A percentile compares a stretch with the other conserved stretches of the same genome.
Conservation (phyloP, 2,329 filamentous ascomycete species). For the Blumeria hordei region DNA sequence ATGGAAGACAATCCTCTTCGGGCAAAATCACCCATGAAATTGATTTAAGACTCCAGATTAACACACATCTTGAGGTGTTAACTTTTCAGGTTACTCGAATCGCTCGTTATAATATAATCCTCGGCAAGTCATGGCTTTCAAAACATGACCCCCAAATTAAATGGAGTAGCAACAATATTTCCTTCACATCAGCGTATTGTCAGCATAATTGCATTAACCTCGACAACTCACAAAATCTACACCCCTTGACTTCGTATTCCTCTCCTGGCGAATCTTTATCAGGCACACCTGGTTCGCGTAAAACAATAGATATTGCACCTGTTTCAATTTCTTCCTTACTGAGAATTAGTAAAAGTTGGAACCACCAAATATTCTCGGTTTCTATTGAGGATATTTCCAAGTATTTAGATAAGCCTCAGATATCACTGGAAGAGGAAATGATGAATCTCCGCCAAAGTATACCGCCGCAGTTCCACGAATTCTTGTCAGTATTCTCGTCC, state of each 20-base stretch:
- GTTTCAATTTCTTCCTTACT: not conserved
- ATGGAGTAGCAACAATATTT: not conserved
- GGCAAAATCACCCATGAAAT: not conserved
- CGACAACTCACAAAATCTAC: not conserved
- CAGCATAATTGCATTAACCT: not conserved
- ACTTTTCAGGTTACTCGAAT: conserved; percentile 1
- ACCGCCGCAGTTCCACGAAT: not conserved
- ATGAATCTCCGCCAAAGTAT: not conserved
- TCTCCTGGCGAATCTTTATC: not conserved
- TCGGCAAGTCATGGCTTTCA: not conserved
- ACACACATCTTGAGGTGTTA: too few species aligned
- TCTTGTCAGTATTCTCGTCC: not conserved
- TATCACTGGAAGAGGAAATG: not conserved
- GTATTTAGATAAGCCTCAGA: not conserved
- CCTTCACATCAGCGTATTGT: not conserved
- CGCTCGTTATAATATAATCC: not conserved
- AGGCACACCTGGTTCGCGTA: not conserved
- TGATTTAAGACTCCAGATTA: not conserved
- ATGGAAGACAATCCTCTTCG: not conserved
- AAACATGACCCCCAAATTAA: not conserved
- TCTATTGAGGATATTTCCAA: not conserved
- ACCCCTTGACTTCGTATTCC: not conserved
- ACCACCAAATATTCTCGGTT: not conserved
- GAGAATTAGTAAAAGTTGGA: not conserved
- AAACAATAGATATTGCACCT: too few species aligned